Evolutionary conservation across 2,329 filamentous ascomycete species (phyloP).

Genomic region (Penicillium sclerotigenum): DNA sequence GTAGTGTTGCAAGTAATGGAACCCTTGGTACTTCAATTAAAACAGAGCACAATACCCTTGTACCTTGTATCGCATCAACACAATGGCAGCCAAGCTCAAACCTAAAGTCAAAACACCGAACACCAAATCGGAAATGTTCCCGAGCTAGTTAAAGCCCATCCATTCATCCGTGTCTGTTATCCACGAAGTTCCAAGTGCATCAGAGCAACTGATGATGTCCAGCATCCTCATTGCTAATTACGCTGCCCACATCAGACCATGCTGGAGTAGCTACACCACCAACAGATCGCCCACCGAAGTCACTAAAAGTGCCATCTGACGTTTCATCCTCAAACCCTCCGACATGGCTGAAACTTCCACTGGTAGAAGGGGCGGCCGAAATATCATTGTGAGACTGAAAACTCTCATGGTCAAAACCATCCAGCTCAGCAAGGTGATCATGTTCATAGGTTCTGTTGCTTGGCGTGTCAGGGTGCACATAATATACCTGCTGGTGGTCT

Average conservation of each 20-base stretch:
- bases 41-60: not conserved
- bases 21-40: not conserved
- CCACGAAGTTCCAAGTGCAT: not conserved
- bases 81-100: not conserved
- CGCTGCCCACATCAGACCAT: constrained; percentile 47
- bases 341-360: constrained; percentile 40
- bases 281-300: constrained; percentile 31
- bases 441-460: constrained; percentile 20
- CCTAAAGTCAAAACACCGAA: not conserved
- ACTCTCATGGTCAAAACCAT: constrained; percentile 10
- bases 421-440: constrained; percentile 13
- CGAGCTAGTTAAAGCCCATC: not conserved
- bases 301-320: constrained; percentile 42
- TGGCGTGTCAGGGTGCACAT: constrained; percentile 30
- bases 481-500: constrained; percentile 32
- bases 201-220: constrained; percentile 25
- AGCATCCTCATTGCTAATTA: constrained; percentile 42
- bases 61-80: not conserved
- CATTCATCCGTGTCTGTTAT: not conserved
- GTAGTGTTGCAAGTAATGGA: not conserved
- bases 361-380: constrained; percentile 38
- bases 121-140: not conserved
- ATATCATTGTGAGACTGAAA: constrained; percentile 21
- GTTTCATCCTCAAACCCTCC: constrained; percentile 31
- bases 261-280: constrained; percentile 38